These are phyloP conservation scores for Trichaptum fuscoviolaceum DNA, from an alignment of 768 basidiomycete species.

Conservation along the genomic window DNA sequence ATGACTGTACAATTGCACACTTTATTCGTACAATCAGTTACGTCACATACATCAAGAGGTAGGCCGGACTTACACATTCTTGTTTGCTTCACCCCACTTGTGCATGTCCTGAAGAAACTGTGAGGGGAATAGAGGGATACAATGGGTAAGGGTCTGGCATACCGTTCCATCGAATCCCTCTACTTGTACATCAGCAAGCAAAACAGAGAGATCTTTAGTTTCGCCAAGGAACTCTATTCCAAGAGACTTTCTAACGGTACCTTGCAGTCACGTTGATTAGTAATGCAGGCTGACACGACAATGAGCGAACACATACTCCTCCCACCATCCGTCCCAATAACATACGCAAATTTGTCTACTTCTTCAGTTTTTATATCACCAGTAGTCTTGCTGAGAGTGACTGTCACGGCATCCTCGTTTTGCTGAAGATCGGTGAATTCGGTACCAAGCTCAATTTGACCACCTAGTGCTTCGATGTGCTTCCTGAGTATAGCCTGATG, in stretches of 20 bases:
- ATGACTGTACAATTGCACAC: not conserved
- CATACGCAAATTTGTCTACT: conserved; percentile 23
- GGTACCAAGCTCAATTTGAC: conserved; percentile 37
- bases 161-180: conserved; percentile 11
- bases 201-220: conserved; percentile 22
- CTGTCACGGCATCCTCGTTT: conserved; percentile 17
- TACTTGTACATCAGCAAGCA: conserved; percentile 32
- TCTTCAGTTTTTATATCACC: conserved; percentile 22
- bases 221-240: conserved; percentile 40
- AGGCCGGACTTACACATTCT: conserved; percentile 20
- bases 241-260: conserved; percentile 33
- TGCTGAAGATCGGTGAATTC: conserved; percentile 42
- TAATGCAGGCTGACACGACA: not conserved
- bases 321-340: conserved; percentile 40
- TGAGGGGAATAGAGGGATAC: not conserved
- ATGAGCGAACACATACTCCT: conserved; percentile 16
- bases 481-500: conserved; percentile 25
- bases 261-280: conserved; percentile 15
- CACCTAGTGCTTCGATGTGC: conserved; percentile 22
- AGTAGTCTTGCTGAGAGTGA: conserved; percentile 20
- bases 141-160: conserved; percentile 5
- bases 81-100: conserved; percentile 14
- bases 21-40: not conserved
- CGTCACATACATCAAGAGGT: not conserved
- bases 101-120: not conserved